Conservation (phyloP, 2,329 filamentous ascomycete genomes). For the Dothideomycetes sp. region DNA sequence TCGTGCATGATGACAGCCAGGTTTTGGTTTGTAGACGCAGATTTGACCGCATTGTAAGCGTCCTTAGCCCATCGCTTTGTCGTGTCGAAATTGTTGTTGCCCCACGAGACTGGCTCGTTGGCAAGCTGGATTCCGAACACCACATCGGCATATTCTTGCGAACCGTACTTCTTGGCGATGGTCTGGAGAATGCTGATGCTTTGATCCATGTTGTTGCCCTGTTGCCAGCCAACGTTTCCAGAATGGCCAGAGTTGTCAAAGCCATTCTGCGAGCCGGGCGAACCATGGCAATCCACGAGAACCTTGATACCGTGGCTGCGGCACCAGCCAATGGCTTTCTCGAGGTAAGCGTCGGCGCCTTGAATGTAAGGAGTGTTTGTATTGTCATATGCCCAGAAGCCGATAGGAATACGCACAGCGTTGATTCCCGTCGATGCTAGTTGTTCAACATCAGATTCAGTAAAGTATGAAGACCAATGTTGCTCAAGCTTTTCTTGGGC, state of each 20-base stretch:
- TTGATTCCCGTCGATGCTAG: constrained; percentile 33
- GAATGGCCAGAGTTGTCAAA: constrained; percentile 18
- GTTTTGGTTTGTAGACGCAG: constrained; percentile 24
- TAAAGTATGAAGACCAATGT: constrained; percentile 33
- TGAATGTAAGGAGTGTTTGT: constrained; percentile 36
- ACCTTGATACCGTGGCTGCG: constrained; percentile 34
- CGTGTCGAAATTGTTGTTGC: constrained; percentile 26
- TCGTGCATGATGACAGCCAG: constrained; percentile 34
- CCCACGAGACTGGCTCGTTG: constrained; percentile 34
- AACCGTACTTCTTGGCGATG: constrained; percentile 34
- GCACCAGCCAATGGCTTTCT: constrained; percentile 21
- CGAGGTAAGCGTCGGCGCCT: constrained; percentile 40
- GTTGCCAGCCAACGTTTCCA: constrained; percentile 15
- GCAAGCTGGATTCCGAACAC: constrained; percentile 37
- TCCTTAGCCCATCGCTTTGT: constrained; percentile 29
- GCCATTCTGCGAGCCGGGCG: constrained; percentile 62
- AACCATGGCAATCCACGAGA: constrained; percentile 53
- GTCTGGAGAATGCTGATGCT: constrained; percentile 31
- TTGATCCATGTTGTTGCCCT: constrained; percentile 22
- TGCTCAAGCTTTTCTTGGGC: constrained; percentile 28
- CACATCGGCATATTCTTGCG: constrained; percentile 30
- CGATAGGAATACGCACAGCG: constrained; percentile 42
- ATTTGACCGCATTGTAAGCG: constrained; percentile 28
- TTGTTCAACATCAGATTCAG: constrained; percentile 33
- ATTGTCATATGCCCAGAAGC: constrained; percentile 44